These are phyloP conservation scores for Nitzschia sp. DNA, from an alignment of 108 stramenopile species.

Conservation along the genomic window DNA sequence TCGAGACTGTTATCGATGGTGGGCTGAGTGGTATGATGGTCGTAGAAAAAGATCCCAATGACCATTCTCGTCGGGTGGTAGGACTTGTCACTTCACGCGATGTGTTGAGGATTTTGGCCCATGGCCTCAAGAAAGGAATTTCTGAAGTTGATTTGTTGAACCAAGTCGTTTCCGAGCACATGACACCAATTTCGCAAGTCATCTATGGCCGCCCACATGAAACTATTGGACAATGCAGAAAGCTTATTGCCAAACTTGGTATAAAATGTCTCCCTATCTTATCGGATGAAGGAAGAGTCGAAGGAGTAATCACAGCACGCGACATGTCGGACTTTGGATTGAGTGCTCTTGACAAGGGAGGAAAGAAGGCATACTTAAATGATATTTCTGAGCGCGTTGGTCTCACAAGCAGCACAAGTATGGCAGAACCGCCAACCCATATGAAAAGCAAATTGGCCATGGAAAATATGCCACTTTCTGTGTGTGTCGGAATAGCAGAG, in stretches of 20 bases:
- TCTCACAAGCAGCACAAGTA: constrained; percentile 71
- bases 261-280: constrained; percentile 92
- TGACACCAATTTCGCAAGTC: constrained; percentile 85
- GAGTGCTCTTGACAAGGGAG: constrained; percentile 79
- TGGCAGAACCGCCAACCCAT: constrained; percentile 83
- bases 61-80: constrained; percentile 43
- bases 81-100: constrained; percentile 80
- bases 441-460: constrained; percentile 61
- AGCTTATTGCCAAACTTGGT: constrained; percentile 84
- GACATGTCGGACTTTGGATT: constrained; percentile 89
- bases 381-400: constrained; percentile 90
- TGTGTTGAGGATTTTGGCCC: constrained; percentile 69
- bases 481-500: constrained; percentile 74
- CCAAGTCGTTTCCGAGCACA: constrained; percentile 43
- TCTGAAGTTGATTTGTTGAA: constrained; percentile 48
- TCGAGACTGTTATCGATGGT: constrained; percentile 65
- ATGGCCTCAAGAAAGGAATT: constrained; percentile 57
- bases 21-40: constrained; percentile 86
- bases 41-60: constrained; percentile 40
- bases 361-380: constrained; percentile 87
- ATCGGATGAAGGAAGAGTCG: constrained; percentile 68
- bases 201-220: constrained; percentile 82
- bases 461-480: constrained; percentile 69
- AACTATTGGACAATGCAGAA: constrained; percentile 82
- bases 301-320: constrained; percentile 85